Conservation (phyloP, 768 basidiomycete genomes). For the Mycena polygramma region DNA sequence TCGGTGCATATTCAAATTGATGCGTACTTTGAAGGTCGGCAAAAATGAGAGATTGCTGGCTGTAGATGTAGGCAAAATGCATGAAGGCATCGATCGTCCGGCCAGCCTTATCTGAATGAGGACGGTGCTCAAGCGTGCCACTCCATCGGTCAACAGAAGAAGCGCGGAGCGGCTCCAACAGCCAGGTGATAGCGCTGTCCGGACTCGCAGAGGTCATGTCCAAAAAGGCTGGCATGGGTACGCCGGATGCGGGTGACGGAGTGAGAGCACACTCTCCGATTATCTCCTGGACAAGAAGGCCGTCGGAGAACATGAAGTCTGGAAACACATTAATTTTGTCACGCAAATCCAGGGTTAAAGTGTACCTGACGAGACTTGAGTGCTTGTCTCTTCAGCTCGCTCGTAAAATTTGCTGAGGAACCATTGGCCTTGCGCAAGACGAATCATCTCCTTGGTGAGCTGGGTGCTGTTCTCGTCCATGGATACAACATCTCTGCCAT, state of each 20-base stretch:
- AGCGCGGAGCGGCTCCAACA: constrained; percentile 13
- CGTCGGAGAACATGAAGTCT: constrained; percentile 18
- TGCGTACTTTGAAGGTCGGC: constrained; percentile 17
- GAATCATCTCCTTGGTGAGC: constrained; percentile 9
- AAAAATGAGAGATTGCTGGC: constrained; percentile 6
- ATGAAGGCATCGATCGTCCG: constrained; percentile 18
- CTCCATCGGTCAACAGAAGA: constrained; percentile 13
- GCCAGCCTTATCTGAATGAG: constrained; percentile 15
- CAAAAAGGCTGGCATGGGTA: not conserved
- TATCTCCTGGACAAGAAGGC: constrained; percentile 14
- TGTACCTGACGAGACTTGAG: constrained; percentile 4
- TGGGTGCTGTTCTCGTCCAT: constrained; percentile 6
- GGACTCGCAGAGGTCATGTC: not conserved
- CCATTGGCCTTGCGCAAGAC: constrained; percentile 14
- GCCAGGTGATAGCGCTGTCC: constrained; percentile 10
- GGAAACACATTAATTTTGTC: not conserved
- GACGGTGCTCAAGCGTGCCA: constrained; percentile 13
- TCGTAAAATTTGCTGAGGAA: constrained; percentile 17
- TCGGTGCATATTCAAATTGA: no score
- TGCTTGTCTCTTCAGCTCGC: constrained; percentile 10
- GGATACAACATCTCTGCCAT: constrained; percentile 2
- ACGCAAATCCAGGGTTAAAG: not conserved
- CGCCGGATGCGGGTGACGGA: constrained; percentile 14
- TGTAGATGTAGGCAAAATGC: constrained; percentile 16
- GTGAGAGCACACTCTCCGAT: not conserved